These are phyloP conservation scores for Lepiota venenata DNA, from an alignment of 768 basidiomycete genomes.

Conservation along the genomic window DNA sequence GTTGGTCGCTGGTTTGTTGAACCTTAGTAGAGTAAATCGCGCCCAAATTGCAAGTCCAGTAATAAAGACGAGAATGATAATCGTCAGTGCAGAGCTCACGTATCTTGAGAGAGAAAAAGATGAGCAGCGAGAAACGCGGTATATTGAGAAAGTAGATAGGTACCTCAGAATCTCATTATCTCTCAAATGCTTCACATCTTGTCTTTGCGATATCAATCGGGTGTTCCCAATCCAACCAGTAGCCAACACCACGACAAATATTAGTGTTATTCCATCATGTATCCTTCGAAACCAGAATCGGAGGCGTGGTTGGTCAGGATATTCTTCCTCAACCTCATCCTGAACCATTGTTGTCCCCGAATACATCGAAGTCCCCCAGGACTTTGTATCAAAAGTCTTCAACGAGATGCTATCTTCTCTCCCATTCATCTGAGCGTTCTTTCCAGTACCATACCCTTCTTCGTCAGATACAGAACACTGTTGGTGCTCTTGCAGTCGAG, in stretches of 20 bases:
- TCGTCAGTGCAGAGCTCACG: slow-evolving; percentile 23
- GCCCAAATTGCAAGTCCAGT: slow-evolving; percentile 20
- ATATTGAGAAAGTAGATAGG: not conserved
- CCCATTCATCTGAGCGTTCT: not conserved
- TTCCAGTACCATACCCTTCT: slow-evolving; percentile 1
- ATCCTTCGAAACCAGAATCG: slow-evolving; percentile 28
- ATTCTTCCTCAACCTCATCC: not conserved
- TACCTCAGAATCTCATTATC: slow-evolving; percentile 19
- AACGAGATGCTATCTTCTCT: not conserved
- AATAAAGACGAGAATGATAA: slow-evolving; percentile 20
- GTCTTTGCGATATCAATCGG: slow-evolving; percentile 14
- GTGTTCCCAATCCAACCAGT: slow-evolving; percentile 23
- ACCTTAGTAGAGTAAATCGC: slow-evolving; percentile 16
- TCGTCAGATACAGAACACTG: not conserved
- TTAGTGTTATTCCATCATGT: slow-evolving; percentile 16
- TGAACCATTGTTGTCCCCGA: slow-evolving; percentile 6
- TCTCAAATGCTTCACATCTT: slow-evolving; percentile 15
- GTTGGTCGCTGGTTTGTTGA: slow-evolving; percentile 16
- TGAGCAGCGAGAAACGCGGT: not conserved
- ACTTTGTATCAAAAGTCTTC: slow-evolving; percentile 1
- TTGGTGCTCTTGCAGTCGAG: not conserved
- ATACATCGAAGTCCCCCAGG: not conserved
- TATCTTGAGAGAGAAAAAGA: slow-evolving; percentile 17
- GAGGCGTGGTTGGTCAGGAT: slow-evolving; percentile 22
- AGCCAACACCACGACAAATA: slow-evolving; percentile 20